Base-by-base conservation (phyloP, 2,329 filamentous ascomycete species). In the Penicillium sp. region DNA sequence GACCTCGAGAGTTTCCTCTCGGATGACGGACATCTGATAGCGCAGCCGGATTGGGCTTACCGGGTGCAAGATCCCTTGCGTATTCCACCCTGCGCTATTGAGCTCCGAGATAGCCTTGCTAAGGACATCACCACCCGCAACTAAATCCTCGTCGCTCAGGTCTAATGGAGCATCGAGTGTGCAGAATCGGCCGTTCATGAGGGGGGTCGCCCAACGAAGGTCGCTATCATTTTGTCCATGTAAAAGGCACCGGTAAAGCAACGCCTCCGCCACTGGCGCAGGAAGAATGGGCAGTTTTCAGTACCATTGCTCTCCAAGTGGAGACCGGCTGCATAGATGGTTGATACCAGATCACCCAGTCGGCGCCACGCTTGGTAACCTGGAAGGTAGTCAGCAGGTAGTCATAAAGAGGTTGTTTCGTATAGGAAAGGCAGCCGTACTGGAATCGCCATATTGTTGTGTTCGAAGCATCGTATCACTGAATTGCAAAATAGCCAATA, bases 141-240 rank as follows among this genome's bases (percentile, higher is more conserved):
- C 45, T 25, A 70, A 57, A 14, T 56, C 50, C 10, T 64, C 60
- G 25, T 67, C 61, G 14, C 57, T 61, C 13, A 70, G 14, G 45
- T 70, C 67, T 27, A 70, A 45, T 1, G 69, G 69, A 25, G 72
- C 51, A 6, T 66, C 60, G 10, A 75, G 65, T 3, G 63, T 62
- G 55, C 74, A 76, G 49, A 70, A 76, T 33, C 68, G 66, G 31
- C 69, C 64, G n/a, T 67, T 68, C 33, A 78, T 71, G 2, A 75
- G 66, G 75, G 74, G 3, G 76, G 76, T 2, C 76, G 68, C 3
- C 76, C 76, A n/a, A 78, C 68, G 44, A 79, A 79, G 1, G 77
- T 72, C 1, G 75, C 71, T 7, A 77, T 60, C 34, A 70, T 73
- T 48, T 77, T 78, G 48, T 78, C 76, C 4, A 69, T 70, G 6